Evolutionary conservation across 2,329 filamentous ascomycete genomes (phyloP).

Genomic region (Cyphellophora europaea): DNA sequence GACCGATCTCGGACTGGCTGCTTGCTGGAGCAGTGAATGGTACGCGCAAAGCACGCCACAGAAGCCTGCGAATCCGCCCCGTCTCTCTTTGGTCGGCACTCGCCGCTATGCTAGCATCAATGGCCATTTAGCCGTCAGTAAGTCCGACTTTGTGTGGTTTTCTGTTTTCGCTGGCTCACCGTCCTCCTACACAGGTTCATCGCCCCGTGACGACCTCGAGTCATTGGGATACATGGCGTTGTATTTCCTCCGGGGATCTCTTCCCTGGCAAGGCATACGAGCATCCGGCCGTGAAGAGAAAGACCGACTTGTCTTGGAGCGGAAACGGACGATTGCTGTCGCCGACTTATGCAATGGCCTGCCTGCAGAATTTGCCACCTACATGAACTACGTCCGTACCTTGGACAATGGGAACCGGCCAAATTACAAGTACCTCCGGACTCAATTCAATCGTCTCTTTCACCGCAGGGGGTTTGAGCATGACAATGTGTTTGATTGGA

Average conservation of each 20-base stretch:
- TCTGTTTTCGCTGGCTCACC: slow-evolving; percentile 6
- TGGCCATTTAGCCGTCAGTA: slow-evolving; percentile 14
- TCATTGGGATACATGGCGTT: slow-evolving; percentile 58
- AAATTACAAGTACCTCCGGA: slow-evolving; percentile 16
- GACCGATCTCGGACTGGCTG: slow-evolving; percentile 21
- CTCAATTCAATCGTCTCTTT: slow-evolving; percentile 15
- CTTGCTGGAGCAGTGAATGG: too few relatives aligned
- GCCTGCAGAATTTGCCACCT: slow-evolving; percentile 16
- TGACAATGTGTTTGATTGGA: slow-evolving; percentile 21
- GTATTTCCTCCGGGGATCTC: slow-evolving; percentile 61
- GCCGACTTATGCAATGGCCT: slow-evolving; percentile 16
- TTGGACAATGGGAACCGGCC: slow-evolving; percentile 11
- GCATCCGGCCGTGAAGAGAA: slow-evolving; percentile 22
- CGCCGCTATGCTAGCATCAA: slow-evolving; percentile 19
- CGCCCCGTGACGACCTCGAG: slow-evolving; percentile 7
- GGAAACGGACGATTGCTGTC: slow-evolving; percentile 16
- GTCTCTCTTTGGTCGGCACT: slow-evolving; percentile 15
- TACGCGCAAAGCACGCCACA: slow-evolving; percentile 12
- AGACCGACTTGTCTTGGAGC: slow-evolving; percentile 11
- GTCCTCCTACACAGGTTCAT: slow-evolving; percentile 3
- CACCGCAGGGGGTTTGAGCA: slow-evolving; percentile 12
- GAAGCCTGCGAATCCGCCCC: slow-evolving; percentile 4
- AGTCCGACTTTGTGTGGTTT: slow-evolving; percentile 9
- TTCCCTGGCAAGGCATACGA: slow-evolving; percentile 65
- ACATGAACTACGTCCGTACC: slow-evolving; percentile 14